Base-by-base conservation (phyloP, 306 rosid genomes). In the Trifolium dubium region DNA sequence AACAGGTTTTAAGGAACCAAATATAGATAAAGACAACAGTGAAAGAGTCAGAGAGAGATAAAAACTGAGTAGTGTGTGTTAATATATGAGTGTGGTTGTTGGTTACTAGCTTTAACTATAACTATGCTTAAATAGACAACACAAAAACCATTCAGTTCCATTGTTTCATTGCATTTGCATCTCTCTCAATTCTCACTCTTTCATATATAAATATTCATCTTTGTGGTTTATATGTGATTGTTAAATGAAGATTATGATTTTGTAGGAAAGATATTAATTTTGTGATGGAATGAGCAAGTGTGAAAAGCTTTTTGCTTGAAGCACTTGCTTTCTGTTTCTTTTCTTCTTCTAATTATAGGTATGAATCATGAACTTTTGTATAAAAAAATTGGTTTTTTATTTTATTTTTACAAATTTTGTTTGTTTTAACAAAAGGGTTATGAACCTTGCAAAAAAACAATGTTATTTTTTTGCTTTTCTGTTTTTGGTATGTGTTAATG, bases 321-420 rank as follows among this genome's bases (percentile, higher is more conserved):
- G 65, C 74, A 53, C 70, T 61, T 77, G 15, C 32, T 40, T 40
- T 51, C 46, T 29, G 67, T 54, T 40, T 64, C 14, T 65, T 44
- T 69, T 39, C 47, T 59, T 47, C 72, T 50, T n/a, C 14, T 12
- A 56, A 76, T 76, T 71, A 74, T 73, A 67, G 73, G 83, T 73
- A 78, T 62, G 80, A 37, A 51, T 8, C 10, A 28, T 56, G 35
- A 56, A 28, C 55, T 39, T 76, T 41, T 37, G 8, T 7, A 23
- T 23, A 23, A 23, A 23, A 23, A 23, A 23, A 23, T 37, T 37
- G 9, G 40, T 37, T 37, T 37, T 35, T 37, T 37, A 32, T 34
- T 34, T 34, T 4, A 5, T 34, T 34, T 34, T 37, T 37, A 37
- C 2, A 6, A 37, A 6, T 37, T 37, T 37, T 37, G 40, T 37